These are phyloP conservation scores for Pyrenochaeta sp. DNA, from an alignment of 2,329 filamentous ascomycete species.

Conservation along the genomic window DNA sequence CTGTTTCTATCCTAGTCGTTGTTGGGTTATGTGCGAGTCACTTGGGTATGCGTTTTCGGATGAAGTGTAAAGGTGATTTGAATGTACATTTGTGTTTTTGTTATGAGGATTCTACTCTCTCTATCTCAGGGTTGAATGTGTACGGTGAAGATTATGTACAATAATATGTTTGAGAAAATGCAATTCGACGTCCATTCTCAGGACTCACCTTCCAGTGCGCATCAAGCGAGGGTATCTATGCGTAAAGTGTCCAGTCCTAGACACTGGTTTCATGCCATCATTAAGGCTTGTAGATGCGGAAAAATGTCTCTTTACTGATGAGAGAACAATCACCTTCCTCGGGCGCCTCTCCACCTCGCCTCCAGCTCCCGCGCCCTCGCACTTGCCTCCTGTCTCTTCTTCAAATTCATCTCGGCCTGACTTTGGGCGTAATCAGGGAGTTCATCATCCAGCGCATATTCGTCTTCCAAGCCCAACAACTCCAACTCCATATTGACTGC, in stretches of 20 bases:
- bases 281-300: not conserved
- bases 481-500: conserved; percentile 42
- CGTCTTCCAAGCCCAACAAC: conserved; percentile 40
- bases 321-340: conserved; percentile 3
- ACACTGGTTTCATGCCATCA: not conserved
- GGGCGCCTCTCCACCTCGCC: conserved; percentile 49
- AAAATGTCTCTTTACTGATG: not conserved
- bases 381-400: conserved; percentile 51
- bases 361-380: conserved; percentile 56
- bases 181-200: not conserved
- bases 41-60: too few relatives aligned
- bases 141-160: not conserved
- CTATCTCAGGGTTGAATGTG: not conserved
- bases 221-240: conserved; percentile 14
- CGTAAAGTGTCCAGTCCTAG: not conserved
- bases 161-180: not conserved
- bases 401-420: conserved; percentile 55
- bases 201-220: too few relatives aligned
- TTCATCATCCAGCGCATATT: conserved; percentile 46
- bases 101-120: not conserved
- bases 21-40: too few relatives aligned
- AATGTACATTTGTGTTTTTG: not conserved
- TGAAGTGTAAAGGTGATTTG: not conserved
- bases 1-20: too few relatives aligned
- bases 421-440: conserved; percentile 58